Evolutionary conservation across 1,139 yeast species (phyloP).

Genomic region (Nematodospora anomalae): DNA sequence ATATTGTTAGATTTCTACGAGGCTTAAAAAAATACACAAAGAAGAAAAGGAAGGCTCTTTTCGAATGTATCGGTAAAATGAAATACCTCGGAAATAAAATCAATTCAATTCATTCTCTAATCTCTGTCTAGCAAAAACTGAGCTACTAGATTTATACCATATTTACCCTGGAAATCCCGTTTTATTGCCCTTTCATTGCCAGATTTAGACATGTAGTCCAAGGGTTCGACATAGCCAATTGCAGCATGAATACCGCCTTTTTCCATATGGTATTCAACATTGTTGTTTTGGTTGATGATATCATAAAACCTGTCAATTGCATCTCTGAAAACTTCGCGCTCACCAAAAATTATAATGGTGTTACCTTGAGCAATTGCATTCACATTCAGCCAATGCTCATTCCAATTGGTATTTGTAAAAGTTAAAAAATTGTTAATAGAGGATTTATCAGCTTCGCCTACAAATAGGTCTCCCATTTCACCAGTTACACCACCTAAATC

Average conservation of each 20-base stretch:
- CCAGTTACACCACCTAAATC: slow-evolving; percentile 31
- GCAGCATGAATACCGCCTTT: slow-evolving; percentile 32
- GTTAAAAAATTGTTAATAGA: slow-evolving; percentile 14
- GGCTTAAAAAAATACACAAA: too few relatives aligned
- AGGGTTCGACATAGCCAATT: slow-evolving; percentile 27
- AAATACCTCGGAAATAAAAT: too few relatives aligned
- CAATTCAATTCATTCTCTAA: too few relatives aligned
- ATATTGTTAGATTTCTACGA: too few relatives aligned
- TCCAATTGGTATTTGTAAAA: slow-evolving; percentile 22
- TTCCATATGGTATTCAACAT: slow-evolving; percentile 21
- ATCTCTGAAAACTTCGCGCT: too few relatives aligned
- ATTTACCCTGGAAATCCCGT: slow-evolving; percentile 27
- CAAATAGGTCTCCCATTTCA: slow-evolving; percentile 29
- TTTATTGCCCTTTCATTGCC: slow-evolving; percentile 24
- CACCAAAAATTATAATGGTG: slow-evolving; percentile 33
- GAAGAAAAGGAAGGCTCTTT: too few relatives aligned
- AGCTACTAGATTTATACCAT: slow-evolving; percentile 17
- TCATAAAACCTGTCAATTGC: slow-evolving; percentile 22
- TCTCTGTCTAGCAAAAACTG: too few relatives aligned
- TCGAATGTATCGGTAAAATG: too few relatives aligned
- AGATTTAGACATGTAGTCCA: slow-evolving; percentile 23
- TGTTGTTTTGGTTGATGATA: slow-evolving; percentile 18
- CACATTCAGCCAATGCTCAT: slow-evolving; percentile 29
- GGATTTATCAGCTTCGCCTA: slow-evolving; percentile 21
- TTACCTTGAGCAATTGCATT: slow-evolving; percentile 25